These are phyloP conservation scores for Mrakia gelida DNA, from an alignment of 768 basidiomycete species.

Conservation along the genomic window DNA sequence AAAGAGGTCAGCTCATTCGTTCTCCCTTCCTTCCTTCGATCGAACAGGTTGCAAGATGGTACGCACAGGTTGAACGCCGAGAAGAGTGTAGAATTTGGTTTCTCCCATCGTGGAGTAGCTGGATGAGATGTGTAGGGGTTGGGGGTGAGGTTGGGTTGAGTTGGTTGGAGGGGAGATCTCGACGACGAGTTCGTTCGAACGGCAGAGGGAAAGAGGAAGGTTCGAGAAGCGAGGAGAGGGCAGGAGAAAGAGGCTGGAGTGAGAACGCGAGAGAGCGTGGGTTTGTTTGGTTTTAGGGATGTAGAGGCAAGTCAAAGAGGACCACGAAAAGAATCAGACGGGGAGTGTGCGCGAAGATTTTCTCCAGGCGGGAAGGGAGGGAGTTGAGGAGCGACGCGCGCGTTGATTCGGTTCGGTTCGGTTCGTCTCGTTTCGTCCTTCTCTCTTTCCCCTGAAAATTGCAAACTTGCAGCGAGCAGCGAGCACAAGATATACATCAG, in stretches of 20 bases:
- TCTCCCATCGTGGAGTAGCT: conserved; percentile 4
- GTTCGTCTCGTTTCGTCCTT: too few species aligned
- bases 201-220: background rate
- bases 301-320: too few species aligned
- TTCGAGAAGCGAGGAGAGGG: background rate
- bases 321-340: too few species aligned
- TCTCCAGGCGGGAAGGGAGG: too few species aligned
- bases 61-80: conserved; percentile 12
- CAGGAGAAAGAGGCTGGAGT: too few species aligned
- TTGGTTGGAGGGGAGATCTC: background rate
- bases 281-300: background rate
- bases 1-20: background rate
- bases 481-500: too few species aligned
- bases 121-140: background rate
- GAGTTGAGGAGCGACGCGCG: too few species aligned
- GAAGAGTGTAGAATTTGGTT: conserved; percentile 11
- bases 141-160: background rate
- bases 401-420: too few species aligned
- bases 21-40: background rate
- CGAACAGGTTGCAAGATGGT: too few species aligned
- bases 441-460: too few species aligned
- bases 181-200: background rate
- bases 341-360: too few species aligned
- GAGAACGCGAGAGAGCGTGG: background rate
- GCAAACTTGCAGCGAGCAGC: too few species aligned